Percentiles rank a stretch among this genome's conserved stretches.
Conservation (phyloP, 345 rosid genomes). For the Eucalyptus curtisii region DNA sequence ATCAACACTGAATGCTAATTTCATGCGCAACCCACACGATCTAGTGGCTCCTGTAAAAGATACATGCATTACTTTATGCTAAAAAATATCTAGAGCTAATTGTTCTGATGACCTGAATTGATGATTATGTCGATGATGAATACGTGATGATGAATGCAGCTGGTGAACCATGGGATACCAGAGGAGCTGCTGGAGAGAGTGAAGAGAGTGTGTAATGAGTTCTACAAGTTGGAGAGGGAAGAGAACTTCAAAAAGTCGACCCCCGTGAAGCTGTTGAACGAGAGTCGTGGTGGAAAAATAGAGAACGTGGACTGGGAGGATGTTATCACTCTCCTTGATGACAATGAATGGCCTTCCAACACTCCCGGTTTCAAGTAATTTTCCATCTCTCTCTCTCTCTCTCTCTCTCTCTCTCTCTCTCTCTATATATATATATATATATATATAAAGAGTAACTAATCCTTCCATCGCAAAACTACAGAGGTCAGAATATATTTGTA, state of each 20-base stretch:
- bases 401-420: not conserved
- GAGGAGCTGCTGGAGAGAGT: conserved; percentile 64
- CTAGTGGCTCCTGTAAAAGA: not conserved
- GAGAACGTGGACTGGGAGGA: conserved; percentile 87
- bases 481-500: not conserved
- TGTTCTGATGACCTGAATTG: not conserved
- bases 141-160: conserved; percentile 10
- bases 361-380: conserved; percentile 58
- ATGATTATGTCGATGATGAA: not conserved
- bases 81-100: not conserved
- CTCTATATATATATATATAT: not conserved
- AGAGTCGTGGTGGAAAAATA: conserved; percentile 31
- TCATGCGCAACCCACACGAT: not conserved
- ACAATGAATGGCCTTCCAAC: conserved; percentile 56
- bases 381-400: not conserved
- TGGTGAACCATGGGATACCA: conserved; percentile 76
- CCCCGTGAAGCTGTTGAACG: conserved; percentile 31
- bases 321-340: conserved; percentile 46
- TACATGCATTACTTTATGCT: not conserved
- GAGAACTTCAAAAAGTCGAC: conserved; percentile 45
- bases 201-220: conserved; percentile 50
- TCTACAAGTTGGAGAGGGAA: conserved; percentile 61
- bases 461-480: not conserved
- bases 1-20: not conserved
- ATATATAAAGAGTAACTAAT: too few species aligned